These are phyloP conservation scores for Lentinula raphanica DNA, from an alignment of 768 basidiomycete species.

Conservation along the genomic window DNA sequence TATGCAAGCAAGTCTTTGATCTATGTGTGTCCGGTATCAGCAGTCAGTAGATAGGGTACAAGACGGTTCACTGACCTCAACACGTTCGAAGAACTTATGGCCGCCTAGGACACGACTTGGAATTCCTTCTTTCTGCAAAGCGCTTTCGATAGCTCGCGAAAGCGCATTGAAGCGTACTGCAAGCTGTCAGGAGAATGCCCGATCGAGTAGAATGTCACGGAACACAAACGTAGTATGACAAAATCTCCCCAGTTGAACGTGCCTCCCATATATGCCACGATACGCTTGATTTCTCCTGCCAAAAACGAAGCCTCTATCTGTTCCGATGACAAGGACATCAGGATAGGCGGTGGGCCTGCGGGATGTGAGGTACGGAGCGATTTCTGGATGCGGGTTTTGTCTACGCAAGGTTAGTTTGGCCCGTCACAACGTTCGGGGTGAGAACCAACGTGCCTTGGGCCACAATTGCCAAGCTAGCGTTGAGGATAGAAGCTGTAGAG, in stretches of 20 bases:
- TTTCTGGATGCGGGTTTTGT: conserved; percentile 72
- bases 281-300: conserved; percentile 65
- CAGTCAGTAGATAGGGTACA: too few relatives aligned
- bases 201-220: not conserved
- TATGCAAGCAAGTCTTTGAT: conserved; percentile 82
- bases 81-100: conserved; percentile 81
- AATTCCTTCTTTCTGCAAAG: conserved; percentile 74
- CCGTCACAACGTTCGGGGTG: not conserved
- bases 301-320: conserved; percentile 67
- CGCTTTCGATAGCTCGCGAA: conserved; percentile 69
- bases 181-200: not conserved
- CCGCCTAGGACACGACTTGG: conserved; percentile 73
- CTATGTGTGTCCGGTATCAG: too few relatives aligned
- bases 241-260: conserved; percentile 70
- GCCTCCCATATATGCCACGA: conserved; percentile 70
- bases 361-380: conserved; percentile 67
- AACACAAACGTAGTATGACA: conserved; percentile 69
- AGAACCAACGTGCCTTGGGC: conserved; percentile 54
- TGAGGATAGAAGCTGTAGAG: conserved; percentile 72
- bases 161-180: conserved; percentile 79
- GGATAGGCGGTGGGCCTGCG: conserved; percentile 51
- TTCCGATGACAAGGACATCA: conserved; percentile 49
- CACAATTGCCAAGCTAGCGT: conserved; percentile 72
- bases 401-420: conserved; percentile 28
- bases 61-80: conserved; percentile 46